A percentile compares a stretch with the other conserved stretches of the same genome.
These are phyloP conservation scores for Thelonectria rubi DNA, from an alignment of 2,329 filamentous ascomycete species.

Conservation along the genomic window DNA sequence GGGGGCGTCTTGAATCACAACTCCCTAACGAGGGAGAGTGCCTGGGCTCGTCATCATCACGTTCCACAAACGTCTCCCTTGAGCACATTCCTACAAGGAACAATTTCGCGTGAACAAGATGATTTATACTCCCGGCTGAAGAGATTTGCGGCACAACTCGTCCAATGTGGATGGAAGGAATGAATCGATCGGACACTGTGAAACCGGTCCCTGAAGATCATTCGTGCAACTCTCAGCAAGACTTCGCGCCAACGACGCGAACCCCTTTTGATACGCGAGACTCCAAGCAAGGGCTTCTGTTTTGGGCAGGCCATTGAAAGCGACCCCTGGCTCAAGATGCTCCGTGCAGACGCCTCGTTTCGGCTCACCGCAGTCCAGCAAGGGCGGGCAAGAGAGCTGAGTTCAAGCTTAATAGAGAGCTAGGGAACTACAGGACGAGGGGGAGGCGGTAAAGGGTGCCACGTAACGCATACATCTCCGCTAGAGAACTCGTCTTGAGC, in stretches of 20 bases:
- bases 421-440: background rate
- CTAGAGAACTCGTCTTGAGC: background rate
- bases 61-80: constrained; percentile 29
- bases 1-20: constrained; percentile 14
- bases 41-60: constrained; percentile 18
- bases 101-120: background rate
- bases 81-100: constrained; percentile 22
- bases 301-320: constrained; percentile 9
- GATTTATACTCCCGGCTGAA: constrained; percentile 4
- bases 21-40: constrained; percentile 1
- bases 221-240: constrained; percentile 14
- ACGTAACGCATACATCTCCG: background rate
- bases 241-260: constrained; percentile 23
- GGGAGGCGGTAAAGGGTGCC: background rate
- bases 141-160: background rate
- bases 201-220: constrained; percentile 33
- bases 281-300: constrained; percentile 15
- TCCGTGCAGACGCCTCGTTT: constrained; percentile 2
- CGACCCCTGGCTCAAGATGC: constrained; percentile 10
- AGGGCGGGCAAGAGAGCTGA: background rate
- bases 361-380: constrained; percentile 1
- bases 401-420: background rate
- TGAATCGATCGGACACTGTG: constrained; percentile 32
- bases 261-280: constrained; percentile 38
- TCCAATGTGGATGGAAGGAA: constrained; percentile 10